These are phyloP conservation scores for Tylopilus felleus DNA, from an alignment of 768 basidiomycete species.

Conservation along the genomic window DNA sequence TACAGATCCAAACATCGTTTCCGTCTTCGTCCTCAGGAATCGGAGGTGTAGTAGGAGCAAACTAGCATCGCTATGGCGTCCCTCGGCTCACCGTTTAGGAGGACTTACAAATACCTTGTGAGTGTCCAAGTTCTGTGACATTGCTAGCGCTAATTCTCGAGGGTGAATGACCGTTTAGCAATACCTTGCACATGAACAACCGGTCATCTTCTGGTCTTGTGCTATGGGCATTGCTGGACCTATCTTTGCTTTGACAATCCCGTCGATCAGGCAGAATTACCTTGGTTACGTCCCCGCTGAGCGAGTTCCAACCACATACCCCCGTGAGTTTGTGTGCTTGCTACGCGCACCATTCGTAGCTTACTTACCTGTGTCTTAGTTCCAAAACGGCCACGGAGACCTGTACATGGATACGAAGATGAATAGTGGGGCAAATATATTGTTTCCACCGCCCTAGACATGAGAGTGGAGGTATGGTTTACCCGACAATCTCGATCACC, in stretches of 20 bases:
- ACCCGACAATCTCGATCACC: not conserved
- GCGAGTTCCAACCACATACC: constrained; percentile 72
- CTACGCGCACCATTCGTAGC: not conserved
- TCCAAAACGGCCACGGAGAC: constrained; percentile 65
- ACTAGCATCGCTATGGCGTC: constrained; percentile 24
- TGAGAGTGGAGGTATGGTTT: constrained; percentile 8
- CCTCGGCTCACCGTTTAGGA: constrained; percentile 28
- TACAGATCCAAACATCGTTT: constrained; percentile 20
- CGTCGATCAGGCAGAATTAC: constrained; percentile 69
- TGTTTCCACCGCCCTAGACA: not conserved
- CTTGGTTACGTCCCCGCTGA: constrained; percentile 71
- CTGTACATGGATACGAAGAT: constrained; percentile 76
- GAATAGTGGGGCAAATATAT: constrained; percentile 25
- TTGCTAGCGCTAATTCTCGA: not conserved
- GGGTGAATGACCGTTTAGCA: constrained; percentile 47
- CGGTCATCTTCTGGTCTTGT: constrained; percentile 87
- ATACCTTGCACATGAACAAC: constrained; percentile 87
- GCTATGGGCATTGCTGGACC: constrained; percentile 75
- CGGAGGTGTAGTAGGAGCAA: not conserved
- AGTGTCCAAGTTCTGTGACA: not conserved
- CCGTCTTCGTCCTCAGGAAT: constrained; percentile 13
- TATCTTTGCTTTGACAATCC: constrained; percentile 64
- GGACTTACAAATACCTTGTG: constrained; percentile 30
- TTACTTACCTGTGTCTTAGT: constrained; percentile 39
- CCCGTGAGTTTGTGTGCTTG: constrained; percentile 48